phyloP scores from a whole-genome alignment of 139 green algal species.

The Tetratostichococcus sp. region DNA sequence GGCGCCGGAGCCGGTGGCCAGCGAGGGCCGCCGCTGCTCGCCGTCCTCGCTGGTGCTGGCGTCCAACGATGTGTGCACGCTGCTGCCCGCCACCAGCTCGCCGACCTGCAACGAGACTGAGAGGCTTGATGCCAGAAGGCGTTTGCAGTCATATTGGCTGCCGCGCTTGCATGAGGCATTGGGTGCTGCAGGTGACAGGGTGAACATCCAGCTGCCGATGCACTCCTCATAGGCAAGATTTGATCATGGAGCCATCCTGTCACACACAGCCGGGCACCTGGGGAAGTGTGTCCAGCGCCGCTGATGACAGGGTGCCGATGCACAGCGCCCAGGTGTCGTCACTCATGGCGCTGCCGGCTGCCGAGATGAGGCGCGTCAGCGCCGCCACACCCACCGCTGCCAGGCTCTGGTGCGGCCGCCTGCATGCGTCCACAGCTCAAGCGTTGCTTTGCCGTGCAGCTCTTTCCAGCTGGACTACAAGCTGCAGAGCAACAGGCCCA shows the following conservation, averaged over 20 bases:
- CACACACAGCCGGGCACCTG: too few relatives aligned
- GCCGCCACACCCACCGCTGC: constrained; percentile 88
- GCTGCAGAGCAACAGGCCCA: too few relatives aligned
- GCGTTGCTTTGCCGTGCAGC: too few relatives aligned
- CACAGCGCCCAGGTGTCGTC: constrained; percentile 41
- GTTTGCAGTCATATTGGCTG: too few relatives aligned
- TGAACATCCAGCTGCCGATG: not conserved
- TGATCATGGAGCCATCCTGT: too few relatives aligned
- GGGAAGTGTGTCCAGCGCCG: constrained; percentile 51
- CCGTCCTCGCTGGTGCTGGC: not conserved
- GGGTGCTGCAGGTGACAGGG: too few relatives aligned
- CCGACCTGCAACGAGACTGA: not conserved
- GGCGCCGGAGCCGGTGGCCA: constrained; percentile 65
- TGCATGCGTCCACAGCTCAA: not conserved
- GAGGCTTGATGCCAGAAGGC: too few relatives aligned
- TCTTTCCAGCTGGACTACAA: too few relatives aligned
- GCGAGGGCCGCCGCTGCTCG: constrained; percentile 31
- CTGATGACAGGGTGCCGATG: constrained; percentile 36
- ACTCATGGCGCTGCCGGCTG: constrained; percentile 32
- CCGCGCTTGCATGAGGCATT: too few relatives aligned
- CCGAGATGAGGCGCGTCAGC: constrained; percentile 61
- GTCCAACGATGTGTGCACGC: not conserved
- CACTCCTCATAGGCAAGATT: constrained; percentile 4
- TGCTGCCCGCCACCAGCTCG: not conserved
- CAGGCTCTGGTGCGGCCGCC: constrained; percentile 76